These are phyloP conservation scores for Talaromyces sp. DNA, from an alignment of 2,329 filamentous ascomycete species.

Conservation along the genomic window DNA sequence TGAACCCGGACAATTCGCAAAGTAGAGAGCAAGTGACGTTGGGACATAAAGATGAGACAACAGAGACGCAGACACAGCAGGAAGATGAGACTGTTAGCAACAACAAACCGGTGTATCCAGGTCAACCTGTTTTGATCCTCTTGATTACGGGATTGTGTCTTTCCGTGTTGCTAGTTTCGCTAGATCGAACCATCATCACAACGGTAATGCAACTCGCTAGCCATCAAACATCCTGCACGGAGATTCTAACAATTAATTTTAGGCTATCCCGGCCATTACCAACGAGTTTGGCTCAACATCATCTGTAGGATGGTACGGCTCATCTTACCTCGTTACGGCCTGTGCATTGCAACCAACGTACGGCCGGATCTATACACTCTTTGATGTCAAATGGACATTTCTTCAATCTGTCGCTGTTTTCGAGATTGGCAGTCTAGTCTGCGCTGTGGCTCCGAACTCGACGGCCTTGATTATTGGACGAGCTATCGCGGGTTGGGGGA, in stretches of 20 bases:
- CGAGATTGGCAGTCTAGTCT: constrained; percentile 29
- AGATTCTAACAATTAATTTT: not conserved
- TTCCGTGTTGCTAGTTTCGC: constrained; percentile 25
- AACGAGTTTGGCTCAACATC: constrained; percentile 25
- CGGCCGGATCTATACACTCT: constrained; percentile 46
- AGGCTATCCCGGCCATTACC: constrained; percentile 47
- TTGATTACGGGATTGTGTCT: constrained; percentile 26
- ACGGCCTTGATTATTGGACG: constrained; percentile 30
- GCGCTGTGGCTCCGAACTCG: constrained; percentile 26
- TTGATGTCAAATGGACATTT: constrained; percentile 26
- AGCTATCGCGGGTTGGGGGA: constrained; percentile 31
- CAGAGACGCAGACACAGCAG: not conserved
- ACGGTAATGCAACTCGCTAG: constrained; percentile 13
- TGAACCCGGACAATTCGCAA: not conserved
- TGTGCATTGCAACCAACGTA: constrained; percentile 40
- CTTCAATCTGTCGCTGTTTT: constrained; percentile 27
- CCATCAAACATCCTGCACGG: not conserved
- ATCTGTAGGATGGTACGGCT: constrained; percentile 25
- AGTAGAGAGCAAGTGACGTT: not conserved
- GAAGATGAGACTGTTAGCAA: not conserved
- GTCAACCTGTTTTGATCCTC: constrained; percentile 19
- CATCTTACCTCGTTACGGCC: constrained; percentile 19
- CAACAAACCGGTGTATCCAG: constrained; percentile 19
- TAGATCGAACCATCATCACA: constrained; percentile 24
- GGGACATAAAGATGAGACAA: not conserved